Evolutionary conservation across 208 protist genomes (phyloP).

Genomic region (Leishmania braziliensis): DNA sequence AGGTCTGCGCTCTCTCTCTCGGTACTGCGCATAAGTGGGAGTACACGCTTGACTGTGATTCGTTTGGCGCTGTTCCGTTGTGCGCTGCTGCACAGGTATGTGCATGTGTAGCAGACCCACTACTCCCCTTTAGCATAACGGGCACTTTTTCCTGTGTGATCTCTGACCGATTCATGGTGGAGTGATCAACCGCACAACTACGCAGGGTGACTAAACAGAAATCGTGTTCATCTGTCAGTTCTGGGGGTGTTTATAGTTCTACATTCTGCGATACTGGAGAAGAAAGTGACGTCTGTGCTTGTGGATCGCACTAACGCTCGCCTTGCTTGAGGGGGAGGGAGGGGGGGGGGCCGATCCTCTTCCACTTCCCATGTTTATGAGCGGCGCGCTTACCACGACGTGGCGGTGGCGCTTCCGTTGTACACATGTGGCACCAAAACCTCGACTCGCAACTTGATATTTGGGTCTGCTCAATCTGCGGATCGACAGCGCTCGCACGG

Average conservation of each 20-base stretch:
- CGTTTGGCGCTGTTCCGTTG: neutral
- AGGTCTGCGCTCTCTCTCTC: neutral
- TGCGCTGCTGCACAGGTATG: neutral
- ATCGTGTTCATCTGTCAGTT: neutral
- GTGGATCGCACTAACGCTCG: neutral
- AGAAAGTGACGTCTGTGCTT: neutral
- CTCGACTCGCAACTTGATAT: neutral
- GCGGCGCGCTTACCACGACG: constrained; percentile 20
- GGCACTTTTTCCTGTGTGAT: neutral
- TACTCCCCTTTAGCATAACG: neutral
- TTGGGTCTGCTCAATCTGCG: too few relatives aligned
- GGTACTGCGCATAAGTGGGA: neutral
- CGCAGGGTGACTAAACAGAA: neutral
- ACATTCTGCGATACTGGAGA: neutral
- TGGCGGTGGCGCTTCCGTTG: neutral
- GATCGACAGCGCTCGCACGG: neutral
- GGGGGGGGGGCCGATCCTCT: constrained; percentile 9
- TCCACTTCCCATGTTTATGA: neutral
- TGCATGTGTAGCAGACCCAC: too few relatives aligned
- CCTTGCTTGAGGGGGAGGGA: neutral
- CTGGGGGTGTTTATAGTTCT: neutral
- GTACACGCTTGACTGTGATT: neutral
- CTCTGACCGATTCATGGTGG: neutral
- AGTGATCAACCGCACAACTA: neutral
- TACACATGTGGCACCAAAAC: neutral